phyloP scores from a whole-genome alignment of 129 eudicot species.

The Pulicaria dysenterica region DNA sequence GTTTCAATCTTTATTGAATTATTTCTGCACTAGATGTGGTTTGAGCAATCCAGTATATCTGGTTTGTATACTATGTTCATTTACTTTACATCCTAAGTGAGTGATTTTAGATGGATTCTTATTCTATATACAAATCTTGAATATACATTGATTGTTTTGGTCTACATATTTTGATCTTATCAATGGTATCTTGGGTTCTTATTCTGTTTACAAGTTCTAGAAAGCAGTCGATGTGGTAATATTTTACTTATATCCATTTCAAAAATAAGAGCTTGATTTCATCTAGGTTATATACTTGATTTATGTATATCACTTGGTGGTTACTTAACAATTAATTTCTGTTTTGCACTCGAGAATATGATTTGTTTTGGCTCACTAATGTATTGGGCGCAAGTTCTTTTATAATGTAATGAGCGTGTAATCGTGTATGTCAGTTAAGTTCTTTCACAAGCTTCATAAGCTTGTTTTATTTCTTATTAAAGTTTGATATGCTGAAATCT shows the following conservation, averaged over 20 bases:
- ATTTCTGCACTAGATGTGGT: background rate
- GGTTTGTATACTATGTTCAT: background rate
- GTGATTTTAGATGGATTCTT: background rate
- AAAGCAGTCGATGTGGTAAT: too few relatives aligned
- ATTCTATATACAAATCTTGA: background rate
- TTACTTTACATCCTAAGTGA: background rate
- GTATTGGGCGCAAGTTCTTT: background rate
- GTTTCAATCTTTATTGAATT: background rate
- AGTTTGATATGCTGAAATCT: background rate
- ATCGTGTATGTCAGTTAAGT: background rate
- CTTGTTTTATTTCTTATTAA: background rate
- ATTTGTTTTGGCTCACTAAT: background rate
- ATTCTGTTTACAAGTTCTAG: background rate
- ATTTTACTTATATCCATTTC: too few relatives aligned
- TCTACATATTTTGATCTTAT: too few relatives aligned
- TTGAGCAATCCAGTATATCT: slow-evolving; percentile 12
- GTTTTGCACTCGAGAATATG: too few relatives aligned
- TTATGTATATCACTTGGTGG: too few relatives aligned
- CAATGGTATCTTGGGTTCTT: background rate
- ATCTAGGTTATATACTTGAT: too few relatives aligned
- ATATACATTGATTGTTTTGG: background rate
- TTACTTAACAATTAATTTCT: too few relatives aligned
- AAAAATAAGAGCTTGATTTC: too few relatives aligned
- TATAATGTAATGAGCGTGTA: background rate
- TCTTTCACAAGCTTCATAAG: background rate